Base-by-base conservation (phyloP, 2,329 filamentous ascomycete genomes). In the Bipolaris victoriae region DNA sequence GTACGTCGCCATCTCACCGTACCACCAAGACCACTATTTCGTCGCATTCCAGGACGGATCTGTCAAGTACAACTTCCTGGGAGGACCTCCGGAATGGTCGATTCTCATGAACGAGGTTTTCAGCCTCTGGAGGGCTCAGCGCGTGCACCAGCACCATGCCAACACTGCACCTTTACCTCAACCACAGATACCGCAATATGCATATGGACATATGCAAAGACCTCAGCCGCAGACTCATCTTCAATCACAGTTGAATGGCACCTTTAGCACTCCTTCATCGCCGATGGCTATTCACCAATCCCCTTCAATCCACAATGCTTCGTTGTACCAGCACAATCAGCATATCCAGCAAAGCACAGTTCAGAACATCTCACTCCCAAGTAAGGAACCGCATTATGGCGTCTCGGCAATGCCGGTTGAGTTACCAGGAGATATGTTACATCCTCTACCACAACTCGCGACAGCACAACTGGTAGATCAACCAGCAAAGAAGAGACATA, bases 1-100 rank as follows among this genome's bases (percentile, higher is more conserved):
- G 73, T 72, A 73, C 47, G 64, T 76, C 16, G 70, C 73, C 29
- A 65, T 76, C 13, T 70, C 65, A n/a, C 73, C 72, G 0, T 75
- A 73, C 53, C 66, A 71, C 62, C 65, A 64, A 11, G 55, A 70
- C 10, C 73, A 75, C 33, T 74, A 71, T 58, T 75, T 76, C 35
- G 56, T 74, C 33, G 72, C 71, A 1, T 75, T 73, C 49, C 61
- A 55, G 7, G 65, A 76, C 45, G 64, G 66, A 22, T 71, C 70
- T 24, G 60, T 76, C 52, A 69, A 72, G 47, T 76, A 75, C 60
- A 69, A 71, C 50, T 73, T 76, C 58, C 67, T 65, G 2, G 71
- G 70, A 16, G 66, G 62, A 1, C 69, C 69, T 6, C 55, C 63
- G 13, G 69, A 75, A 56, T 76, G 72, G 72, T 69, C 72, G 64